Evolutionary conservation across 1,284 basidiomycete species (phyloP), one percentile per base, ranked within the genome.

Genomic region (Ceratobasidium theobromae): DNA sequence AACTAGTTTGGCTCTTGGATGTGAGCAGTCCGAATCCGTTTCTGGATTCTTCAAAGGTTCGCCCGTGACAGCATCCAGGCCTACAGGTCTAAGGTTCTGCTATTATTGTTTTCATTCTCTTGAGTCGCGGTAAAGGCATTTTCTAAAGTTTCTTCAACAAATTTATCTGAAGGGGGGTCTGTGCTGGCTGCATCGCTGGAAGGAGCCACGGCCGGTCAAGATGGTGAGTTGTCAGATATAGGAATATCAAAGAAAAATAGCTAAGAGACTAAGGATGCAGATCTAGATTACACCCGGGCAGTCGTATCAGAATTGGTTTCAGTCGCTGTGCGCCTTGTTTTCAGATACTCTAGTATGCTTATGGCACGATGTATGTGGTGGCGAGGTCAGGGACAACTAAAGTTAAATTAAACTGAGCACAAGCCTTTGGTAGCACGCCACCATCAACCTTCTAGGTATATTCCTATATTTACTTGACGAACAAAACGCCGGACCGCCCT

Each of bases 151-250:
- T 60, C 57, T 12, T 60, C 57, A 28, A 40, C 33, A 18, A 48
- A 41, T 16, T 41, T 48, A 23, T n/a, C n/a, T n/a, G 57, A 60
- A 27, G 57, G 49, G 14, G 57, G 49, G 32, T 60, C 57, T 32
- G 57, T 60, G n/a, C 41, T 60, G 8, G 57, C 57, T 4, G 43
- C 30, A 23, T 60, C 57, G 33, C 57, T 60, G 8, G 57, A 60
- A 23, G 14, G 35, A 27, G 54, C n/a, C n/a, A n/a, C n/a, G n/a
- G n/a, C n/a, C 45, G 25, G 27, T 43, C 27, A 1, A 27, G 14
- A 14, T 16, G 54, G 54, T 12, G 54, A 57, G 28, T 57, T 38
- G 30, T 49, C 57, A 4, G 57, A 60, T 23, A 27, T 30, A 45
- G 40, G 4, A 41, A 41, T 41, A 57, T 57, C 16, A 8, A 28